These are phyloP conservation scores for Tylopilus felleus DNA, from an alignment of 768 basidiomycete species.

Conservation along the genomic window DNA sequence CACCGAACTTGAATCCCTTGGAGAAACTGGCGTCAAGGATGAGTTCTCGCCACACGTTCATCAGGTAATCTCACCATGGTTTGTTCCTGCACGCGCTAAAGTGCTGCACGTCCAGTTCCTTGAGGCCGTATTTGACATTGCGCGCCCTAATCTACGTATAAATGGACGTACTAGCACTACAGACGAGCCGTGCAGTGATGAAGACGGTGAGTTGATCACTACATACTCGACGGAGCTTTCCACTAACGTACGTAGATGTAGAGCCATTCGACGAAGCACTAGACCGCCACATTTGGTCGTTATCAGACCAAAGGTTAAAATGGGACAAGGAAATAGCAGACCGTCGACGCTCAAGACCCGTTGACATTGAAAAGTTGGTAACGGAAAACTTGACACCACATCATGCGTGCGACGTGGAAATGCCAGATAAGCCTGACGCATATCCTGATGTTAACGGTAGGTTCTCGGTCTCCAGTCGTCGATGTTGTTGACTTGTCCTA, in stretches of 20 bases:
- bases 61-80: conserved; percentile 38
- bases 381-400: conserved; percentile 38
- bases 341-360: conserved; percentile 61
- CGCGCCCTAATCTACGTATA: conserved; percentile 70
- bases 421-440: conserved; percentile 8
- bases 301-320: conserved; percentile 69
- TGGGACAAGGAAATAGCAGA: conserved; percentile 73
- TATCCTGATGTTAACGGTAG: conserved; percentile 8
- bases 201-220: conserved; percentile 44
- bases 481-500: conserved; percentile 1
- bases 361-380: conserved; percentile 44
- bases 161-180: conserved; percentile 64
- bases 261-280: conserved; percentile 86
- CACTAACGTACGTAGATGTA: conserved; percentile 42
- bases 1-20: conserved; percentile 40
- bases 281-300: conserved; percentile 77
- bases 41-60: conserved; percentile 48
- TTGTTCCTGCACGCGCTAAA: not conserved
- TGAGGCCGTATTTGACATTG: conserved; percentile 57
- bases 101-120: conserved; percentile 44
- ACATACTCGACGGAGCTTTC: not conserved
- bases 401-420: conserved; percentile 28
- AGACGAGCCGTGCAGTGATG: conserved; percentile 56
- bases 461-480: not conserved
- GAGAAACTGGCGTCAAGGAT: conserved; percentile 42